Evolutionary conservation across 2,329 filamentous ascomycete species (phyloP), one percentile per base, ranked within the genome.

Genomic region (Pseudogymnoascus destructans): DNA sequence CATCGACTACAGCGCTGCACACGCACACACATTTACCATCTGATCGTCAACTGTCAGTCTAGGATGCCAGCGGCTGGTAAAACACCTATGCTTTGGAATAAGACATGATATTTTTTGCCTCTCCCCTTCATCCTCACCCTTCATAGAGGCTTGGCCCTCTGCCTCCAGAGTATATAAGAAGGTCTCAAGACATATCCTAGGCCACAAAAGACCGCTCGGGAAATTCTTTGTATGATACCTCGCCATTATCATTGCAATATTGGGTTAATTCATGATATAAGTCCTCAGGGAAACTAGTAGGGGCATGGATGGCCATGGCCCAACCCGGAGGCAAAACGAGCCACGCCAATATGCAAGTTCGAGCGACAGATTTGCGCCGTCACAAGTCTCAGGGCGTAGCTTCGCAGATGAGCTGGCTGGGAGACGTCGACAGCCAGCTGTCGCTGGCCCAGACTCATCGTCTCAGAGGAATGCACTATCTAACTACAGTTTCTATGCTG

Each of bases 221-320:
- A 30, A 30, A 11, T 52, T 52, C 8, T 52, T 52, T 23, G 13
- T 11, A 30, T 52, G 46, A 52, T 17, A 30, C 3, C 15, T 15
- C 46, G 46, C 15, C 15, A 52, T 30, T 52, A 30, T 30, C 46
- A 30, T 25, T 52, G 3, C 15, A 30, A 30, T 30, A 52, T 15
- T 52, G 15, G 8, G 25, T 19, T 13, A 25, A 11, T 52, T 52
- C 25, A 52, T 52, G 46, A 52, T 30, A 52, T 30, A 52, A 17
- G 23, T 30, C n/a, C n/a, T 30, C 5, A 52, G n/a, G 25, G 23
- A 13, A 52, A 52, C n/a, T 52, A 52, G 25, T 52, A 52, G 46
- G 46, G 46, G 46, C 46, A 52, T 52, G 46, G 46, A 52, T 5
- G 46, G 46, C 46, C 46, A 52, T 52, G 46, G 46, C 46, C 46